Evolutionary conservation across 1,139 yeast genomes (phyloP), one percentile per base, ranked within the genome.

Genomic region (Suhomyces guaymorum): DNA sequence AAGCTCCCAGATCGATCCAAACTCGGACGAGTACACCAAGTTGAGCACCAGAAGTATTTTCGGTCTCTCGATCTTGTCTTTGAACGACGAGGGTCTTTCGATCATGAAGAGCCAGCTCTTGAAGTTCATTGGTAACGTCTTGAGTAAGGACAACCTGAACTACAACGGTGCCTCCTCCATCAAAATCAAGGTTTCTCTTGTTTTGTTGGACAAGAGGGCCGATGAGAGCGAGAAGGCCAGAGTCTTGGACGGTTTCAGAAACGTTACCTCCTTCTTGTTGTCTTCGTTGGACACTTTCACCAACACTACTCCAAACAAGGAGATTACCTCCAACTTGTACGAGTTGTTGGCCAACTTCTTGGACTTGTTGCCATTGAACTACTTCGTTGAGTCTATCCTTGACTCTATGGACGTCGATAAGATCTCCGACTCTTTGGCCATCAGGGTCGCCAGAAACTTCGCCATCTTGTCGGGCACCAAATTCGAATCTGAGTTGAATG

Each of bases 361-460:
- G 45, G 79, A 79, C 40, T 66, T 88, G 43, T 67, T 90, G 38
- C 97, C 97, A 18, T 75, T 89, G 47, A 73, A 72, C 39, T 75
- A 79, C 47, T 89, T 87, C 54, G 81, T 85, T 24, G 68, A 72
- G 18, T 78, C 95, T 2, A 72, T 84, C 19, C 57, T 75, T n/a
- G 74, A 73, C 16, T 68, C 85, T 9, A 63, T 82, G 39, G 71
- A 72, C 24, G 64, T 77, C 22, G 68, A 69, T 28, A 66, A 69
- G 37, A 54, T 68, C 24, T 46, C 58, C 5, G 71, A 63, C 42
- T 42, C 57, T 2, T 49, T 62, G 30, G 57, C 70, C 2, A 55
- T 65, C 27, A 64, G 57, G 38, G 59, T 75, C 30, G 73, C 75
- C 24, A 66, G 67, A 41, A 81, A 80, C 48, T 63, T 82, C 43